A percentile compares a stretch with the other conserved stretches of the same genome.
Conservation (phyloP, 148 eudicot genomes). For the Camellia lanceoleosa region DNA sequence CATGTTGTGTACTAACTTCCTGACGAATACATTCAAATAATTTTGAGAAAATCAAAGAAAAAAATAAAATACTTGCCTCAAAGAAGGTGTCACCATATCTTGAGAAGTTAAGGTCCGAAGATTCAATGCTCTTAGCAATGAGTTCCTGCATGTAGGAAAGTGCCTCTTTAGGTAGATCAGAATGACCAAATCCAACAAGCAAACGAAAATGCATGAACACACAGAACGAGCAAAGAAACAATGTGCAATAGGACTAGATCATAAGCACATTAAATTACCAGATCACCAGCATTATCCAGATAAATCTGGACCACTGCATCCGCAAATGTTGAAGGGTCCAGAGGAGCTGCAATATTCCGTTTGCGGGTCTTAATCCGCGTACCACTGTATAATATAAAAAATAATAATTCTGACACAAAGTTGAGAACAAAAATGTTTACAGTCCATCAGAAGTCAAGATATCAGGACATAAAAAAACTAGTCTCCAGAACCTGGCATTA, state of each 20-base stretch:
- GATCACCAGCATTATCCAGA: conserved; percentile 99
- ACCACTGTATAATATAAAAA: conserved; percentile 52
- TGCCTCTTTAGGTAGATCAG: not conserved
- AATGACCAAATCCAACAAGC: conserved; percentile 7
- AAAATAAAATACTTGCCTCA: conserved; percentile 53
- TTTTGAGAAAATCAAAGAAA: not conserved
- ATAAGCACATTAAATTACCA: conserved; percentile 39
- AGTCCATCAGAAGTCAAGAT: not conserved
- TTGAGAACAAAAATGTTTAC: not conserved
- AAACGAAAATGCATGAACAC: not conserved
- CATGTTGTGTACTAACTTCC: not conserved
- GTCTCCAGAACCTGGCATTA: not conserved
- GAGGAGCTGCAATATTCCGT: conserved; percentile 99
- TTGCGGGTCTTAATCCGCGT: conserved; percentile 99
- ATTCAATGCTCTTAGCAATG: conserved; percentile 83
- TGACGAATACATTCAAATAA: not conserved
- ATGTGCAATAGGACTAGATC: not conserved
- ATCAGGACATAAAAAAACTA: not conserved
- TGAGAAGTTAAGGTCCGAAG: conserved; percentile 90
- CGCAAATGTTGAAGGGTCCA: conserved; percentile 99
- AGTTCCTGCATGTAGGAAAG: conserved; percentile 64
- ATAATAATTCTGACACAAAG: not conserved
- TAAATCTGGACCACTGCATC: conserved; percentile 99
- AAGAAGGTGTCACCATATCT: conserved; percentile 99
- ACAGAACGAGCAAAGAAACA: not conserved